Conservation (phyloP, 495 filamentous ascomycete species). For the Hypoxylon perforatum region DNA sequence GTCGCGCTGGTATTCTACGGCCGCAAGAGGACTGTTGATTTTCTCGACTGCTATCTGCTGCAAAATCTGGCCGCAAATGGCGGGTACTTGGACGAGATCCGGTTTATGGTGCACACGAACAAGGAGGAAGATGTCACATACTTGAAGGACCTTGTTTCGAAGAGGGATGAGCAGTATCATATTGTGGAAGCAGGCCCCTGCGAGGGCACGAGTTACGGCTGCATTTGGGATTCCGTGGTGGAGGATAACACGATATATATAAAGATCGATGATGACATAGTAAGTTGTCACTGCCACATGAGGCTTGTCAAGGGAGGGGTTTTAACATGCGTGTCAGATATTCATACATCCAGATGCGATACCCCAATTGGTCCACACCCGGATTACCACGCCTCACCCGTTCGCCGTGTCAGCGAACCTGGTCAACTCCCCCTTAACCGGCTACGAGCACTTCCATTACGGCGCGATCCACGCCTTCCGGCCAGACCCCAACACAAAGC, state of each 20-base stretch:
- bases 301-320: neutral
- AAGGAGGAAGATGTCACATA: conserved; percentile 59
- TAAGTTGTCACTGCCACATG: conserved; percentile 22
- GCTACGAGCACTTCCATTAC: conserved; percentile 58
- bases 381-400: conserved; percentile 58
- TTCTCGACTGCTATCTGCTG: conserved; percentile 67
- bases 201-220: conserved; percentile 44
- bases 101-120: conserved; percentile 63
- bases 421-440: conserved; percentile 58
- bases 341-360: conserved; percentile 66
- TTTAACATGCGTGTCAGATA: conserved; percentile 40
- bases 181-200: conserved; percentile 40
- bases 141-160: conserved; percentile 50
- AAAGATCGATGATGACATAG: conserved; percentile 67
- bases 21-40: conserved; percentile 55
- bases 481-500: conserved; percentile 50
- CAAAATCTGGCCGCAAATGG: conserved; percentile 63
- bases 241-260: conserved; percentile 60
- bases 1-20: conserved; percentile 64
- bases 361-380: conserved; percentile 63
- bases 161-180: conserved; percentile 37
- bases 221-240: conserved; percentile 48
- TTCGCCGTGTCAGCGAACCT: conserved; percentile 65
- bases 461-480: conserved; percentile 59
- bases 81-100: conserved; percentile 64